Conservation (phyloP, 2,329 filamentous ascomycete species). For the Elsinoe fawcettii region DNA sequence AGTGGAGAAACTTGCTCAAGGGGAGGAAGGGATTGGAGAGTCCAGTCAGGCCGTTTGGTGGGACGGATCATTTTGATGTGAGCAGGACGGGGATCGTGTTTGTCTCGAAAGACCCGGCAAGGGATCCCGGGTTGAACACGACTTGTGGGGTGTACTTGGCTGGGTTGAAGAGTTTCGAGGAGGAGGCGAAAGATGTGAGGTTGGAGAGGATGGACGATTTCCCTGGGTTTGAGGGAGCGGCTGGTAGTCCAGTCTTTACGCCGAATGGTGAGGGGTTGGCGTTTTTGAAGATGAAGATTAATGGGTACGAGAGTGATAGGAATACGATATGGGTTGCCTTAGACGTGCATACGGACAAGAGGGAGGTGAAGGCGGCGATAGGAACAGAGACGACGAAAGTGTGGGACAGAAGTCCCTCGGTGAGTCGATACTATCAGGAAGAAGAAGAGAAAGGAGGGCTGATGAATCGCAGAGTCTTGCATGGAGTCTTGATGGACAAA, state of each 20-base stretch:
- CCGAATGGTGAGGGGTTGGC: slow-evolving; percentile 61
- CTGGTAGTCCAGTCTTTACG: slow-evolving; percentile 62
- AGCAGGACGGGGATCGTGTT: slow-evolving; percentile 58
- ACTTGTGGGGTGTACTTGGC: slow-evolving; percentile 75
- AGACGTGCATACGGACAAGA: slow-evolving; percentile 49
- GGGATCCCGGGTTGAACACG: slow-evolving; percentile 66
- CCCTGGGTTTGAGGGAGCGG: slow-evolving; percentile 56
- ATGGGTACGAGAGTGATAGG: slow-evolving; percentile 76
- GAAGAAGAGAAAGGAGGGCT: neutral
- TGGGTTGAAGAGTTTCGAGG: slow-evolving; percentile 54
- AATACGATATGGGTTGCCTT: slow-evolving; percentile 58
- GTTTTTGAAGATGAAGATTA: slow-evolving; percentile 69
- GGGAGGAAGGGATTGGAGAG: slow-evolving; percentile 49
- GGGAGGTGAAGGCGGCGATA: slow-evolving; percentile 32
- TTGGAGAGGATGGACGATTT: slow-evolving; percentile 40
- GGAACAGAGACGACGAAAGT: slow-evolving; percentile 55
- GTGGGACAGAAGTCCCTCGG: slow-evolving; percentile 55
- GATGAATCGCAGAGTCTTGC: slow-evolving; percentile 27
- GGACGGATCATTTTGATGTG: slow-evolving; percentile 72
- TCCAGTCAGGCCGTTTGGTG: slow-evolving; percentile 72
- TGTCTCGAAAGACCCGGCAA: slow-evolving; percentile 63
- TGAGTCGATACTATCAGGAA: slow-evolving; percentile 19
- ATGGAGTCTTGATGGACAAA: slow-evolving; percentile 49
- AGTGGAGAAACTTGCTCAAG: slow-evolving; percentile 53
- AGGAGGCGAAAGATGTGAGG: slow-evolving; percentile 44